phyloP scores from a whole-genome alignment of 495 filamentous ascomycete species.

The Penicillium salamii region DNA sequence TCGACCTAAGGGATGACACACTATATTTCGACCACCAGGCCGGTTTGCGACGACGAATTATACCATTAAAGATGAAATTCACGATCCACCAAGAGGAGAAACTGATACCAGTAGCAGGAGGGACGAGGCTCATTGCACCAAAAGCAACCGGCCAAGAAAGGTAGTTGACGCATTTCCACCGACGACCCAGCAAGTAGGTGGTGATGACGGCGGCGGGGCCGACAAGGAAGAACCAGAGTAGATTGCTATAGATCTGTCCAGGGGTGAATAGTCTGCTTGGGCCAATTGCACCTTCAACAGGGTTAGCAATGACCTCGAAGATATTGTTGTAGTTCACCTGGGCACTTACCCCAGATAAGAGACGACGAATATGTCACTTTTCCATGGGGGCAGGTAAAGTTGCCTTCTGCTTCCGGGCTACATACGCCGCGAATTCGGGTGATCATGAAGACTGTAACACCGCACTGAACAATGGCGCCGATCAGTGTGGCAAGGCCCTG shows the following conservation, averaged over 20 bases:
- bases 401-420: slow-evolving; percentile 55
- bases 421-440: slow-evolving; percentile 60
- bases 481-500: slow-evolving; percentile 65
- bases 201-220: slow-evolving; percentile 56
- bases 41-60: slow-evolving; percentile 53
- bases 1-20: slow-evolving; percentile 47
- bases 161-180: slow-evolving; percentile 52
- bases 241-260: slow-evolving; percentile 61
- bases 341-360: slow-evolving; percentile 65
- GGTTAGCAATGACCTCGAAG: slow-evolving; percentile 4
- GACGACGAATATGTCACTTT: slow-evolving; percentile 67
- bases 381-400: slow-evolving; percentile 68
- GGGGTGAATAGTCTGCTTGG: slow-evolving; percentile 66
- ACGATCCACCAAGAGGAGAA: slow-evolving; percentile 69
- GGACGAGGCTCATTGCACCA: slow-evolving; percentile 60
- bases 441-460: slow-evolving; percentile 64
- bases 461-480: slow-evolving; percentile 64
- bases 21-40: slow-evolving; percentile 65
- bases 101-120: slow-evolving; percentile 65
- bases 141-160: slow-evolving; percentile 68
- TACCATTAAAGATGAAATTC: slow-evolving; percentile 62
- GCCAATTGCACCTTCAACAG: slow-evolving; percentile 49
- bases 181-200: slow-evolving; percentile 54
- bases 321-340: neutral
- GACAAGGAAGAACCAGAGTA: slow-evolving; percentile 62